Percentiles rank a stretch among this genome's conserved stretches.
Conservation (phyloP, 2,329 filamentous ascomycete genomes). For the Diatrype stigma region DNA sequence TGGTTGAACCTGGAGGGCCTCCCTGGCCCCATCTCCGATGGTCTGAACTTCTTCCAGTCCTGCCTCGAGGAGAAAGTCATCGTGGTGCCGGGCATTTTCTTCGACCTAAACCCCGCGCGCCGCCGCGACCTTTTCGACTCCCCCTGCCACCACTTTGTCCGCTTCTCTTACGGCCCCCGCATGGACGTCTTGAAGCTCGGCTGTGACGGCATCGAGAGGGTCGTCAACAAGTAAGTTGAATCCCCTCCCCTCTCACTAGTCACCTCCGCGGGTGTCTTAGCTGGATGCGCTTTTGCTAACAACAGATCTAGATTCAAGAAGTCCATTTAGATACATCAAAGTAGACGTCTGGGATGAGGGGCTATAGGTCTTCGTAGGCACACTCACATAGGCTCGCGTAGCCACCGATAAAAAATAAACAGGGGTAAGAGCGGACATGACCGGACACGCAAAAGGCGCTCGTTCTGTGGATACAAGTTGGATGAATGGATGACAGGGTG, state of each 20-base stretch:
- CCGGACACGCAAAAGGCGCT: no score
- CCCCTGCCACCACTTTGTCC: conserved; percentile 88
- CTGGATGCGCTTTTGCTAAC: no score
- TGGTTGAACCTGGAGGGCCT: conserved; percentile 66
- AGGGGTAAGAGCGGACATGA: no score
- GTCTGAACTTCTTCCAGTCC: conserved; percentile 94
- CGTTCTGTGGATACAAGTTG: no score
- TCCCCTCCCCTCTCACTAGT: background rate
- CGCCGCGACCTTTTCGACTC: conserved; percentile 89
- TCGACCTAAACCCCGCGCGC: conserved; percentile 88
- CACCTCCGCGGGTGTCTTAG: background rate
- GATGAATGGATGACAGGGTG: no score
- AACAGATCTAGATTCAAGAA: no score
- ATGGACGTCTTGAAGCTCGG: conserved; percentile 76
- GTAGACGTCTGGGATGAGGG: no score
- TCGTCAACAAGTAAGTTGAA: conserved; percentile 62
- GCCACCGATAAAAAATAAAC: no score
- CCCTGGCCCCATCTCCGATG: conserved; percentile 81
- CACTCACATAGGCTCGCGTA: no score
- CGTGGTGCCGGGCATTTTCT: conserved; percentile 96
- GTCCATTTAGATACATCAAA: no score
- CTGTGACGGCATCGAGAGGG: conserved; percentile 78
- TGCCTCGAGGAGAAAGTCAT: conserved; percentile 93
- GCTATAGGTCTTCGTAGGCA: no score
- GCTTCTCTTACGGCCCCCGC: conserved; percentile 78